Percentiles rank a stretch among this genome's conserved stretches.
phyloP scores from a whole-genome alignment of 2,329 filamentous ascomycete species.

The Tolypocladium tropicale region DNA sequence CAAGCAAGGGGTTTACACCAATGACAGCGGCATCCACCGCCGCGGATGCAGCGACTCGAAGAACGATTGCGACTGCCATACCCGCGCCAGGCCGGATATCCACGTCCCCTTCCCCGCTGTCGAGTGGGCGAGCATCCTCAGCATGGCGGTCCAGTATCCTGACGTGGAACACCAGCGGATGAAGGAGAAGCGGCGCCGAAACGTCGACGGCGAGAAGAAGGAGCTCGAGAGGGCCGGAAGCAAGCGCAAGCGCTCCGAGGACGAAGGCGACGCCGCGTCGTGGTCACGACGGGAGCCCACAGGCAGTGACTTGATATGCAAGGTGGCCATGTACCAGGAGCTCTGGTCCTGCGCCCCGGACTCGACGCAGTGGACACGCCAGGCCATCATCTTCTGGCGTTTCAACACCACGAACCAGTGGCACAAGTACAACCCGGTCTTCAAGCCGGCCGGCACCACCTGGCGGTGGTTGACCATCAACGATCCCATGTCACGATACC shows the following conservation, averaged over 20 bases:
- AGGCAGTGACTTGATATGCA: constrained; percentile 46
- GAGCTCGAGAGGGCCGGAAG: constrained; percentile 21
- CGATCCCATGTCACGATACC: constrained; percentile 47
- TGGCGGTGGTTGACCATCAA: constrained; percentile 54
- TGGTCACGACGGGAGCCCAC: constrained; percentile 30
- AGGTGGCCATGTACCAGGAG: constrained; percentile 59
- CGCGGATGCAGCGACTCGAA: constrained; percentile 38
- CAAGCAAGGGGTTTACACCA: constrained; percentile 34
- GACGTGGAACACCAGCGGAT: constrained; percentile 28
- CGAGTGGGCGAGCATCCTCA: constrained; percentile 48
- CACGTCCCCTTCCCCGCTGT: constrained; percentile 47
- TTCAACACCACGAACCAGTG: constrained; percentile 45
- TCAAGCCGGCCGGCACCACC: constrained; percentile 42
- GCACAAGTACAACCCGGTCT: constrained; percentile 36
- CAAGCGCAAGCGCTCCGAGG: constrained; percentile 29
- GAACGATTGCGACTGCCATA: constrained; percentile 40
- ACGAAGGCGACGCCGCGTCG: constrained; percentile 28
- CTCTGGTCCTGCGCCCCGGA: constrained; percentile 45
- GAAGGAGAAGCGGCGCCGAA: constrained; percentile 25
- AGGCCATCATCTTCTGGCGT: constrained; percentile 52
- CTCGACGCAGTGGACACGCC: constrained; percentile 41
- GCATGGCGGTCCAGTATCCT: constrained; percentile 43
- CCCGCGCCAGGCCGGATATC: constrained; percentile 35
- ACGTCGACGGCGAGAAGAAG: constrained; percentile 24
- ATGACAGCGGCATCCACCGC: constrained; percentile 42